Percentiles rank a stretch among this genome's conserved stretches.
phyloP scores from a whole-genome alignment of 495 filamentous ascomycete species.

The Aspergillus ellipticus region DNA sequence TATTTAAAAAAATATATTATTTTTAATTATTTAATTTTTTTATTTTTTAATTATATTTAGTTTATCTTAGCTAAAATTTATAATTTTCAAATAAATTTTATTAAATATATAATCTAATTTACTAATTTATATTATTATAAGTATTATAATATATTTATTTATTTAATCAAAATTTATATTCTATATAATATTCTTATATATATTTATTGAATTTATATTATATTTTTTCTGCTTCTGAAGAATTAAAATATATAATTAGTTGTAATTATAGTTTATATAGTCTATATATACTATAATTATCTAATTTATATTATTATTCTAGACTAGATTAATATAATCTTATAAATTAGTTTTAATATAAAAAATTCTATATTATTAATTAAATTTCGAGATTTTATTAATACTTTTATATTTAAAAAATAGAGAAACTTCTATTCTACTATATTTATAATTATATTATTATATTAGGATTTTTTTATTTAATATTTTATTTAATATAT shows the following conservation, averaged over 20 bases:
- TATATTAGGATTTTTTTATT: not conserved
- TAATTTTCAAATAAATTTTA: no score
- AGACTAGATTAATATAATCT: not conserved
- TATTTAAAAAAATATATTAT: not conserved
- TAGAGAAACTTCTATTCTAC: not conserved
- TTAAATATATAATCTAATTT: no score
- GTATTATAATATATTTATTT: no score
- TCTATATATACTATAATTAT: no score
- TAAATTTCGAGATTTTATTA: not conserved
- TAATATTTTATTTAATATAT: not conserved
- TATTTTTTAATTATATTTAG: slow-evolving; percentile 10
- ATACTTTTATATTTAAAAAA: not conserved
- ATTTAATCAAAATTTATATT: no score
- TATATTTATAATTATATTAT: not conserved
- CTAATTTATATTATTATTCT: not conserved
- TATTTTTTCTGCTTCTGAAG: no score
- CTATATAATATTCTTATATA: no score
- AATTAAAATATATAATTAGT: no score
- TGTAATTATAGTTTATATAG: no score
- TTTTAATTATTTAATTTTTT: not conserved
- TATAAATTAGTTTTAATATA: not conserved
- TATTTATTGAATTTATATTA: no score
- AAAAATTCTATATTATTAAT: not conserved
- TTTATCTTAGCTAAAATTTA: slow-evolving; percentile 5
- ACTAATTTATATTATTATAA: no score